Percentiles rank a stretch among this genome's conserved stretches.
phyloP scores from a whole-genome alignment of 2,329 filamentous ascomycete genomes.

The Rachicladosporium sp. region DNA sequence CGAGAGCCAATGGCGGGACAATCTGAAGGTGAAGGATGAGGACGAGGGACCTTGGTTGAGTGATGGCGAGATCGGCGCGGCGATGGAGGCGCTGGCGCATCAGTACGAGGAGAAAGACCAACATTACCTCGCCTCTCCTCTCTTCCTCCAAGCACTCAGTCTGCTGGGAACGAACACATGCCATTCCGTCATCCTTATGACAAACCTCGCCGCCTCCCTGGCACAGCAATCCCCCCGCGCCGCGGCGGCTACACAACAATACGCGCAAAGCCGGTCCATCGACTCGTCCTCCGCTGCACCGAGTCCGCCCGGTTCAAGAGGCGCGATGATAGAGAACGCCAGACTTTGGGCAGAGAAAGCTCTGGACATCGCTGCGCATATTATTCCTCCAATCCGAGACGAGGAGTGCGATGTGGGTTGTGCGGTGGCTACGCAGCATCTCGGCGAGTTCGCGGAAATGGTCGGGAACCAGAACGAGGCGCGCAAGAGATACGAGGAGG shows the following conservation, averaged over 20 bases:
- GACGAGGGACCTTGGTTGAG: constrained; percentile 61
- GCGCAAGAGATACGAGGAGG: constrained; percentile 55
- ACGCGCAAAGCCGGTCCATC: constrained; percentile 23
- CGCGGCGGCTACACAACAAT: constrained; percentile 17
- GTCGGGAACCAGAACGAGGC: constrained; percentile 54
- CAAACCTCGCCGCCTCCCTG: constrained; percentile 64
- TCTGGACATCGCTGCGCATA: constrained; percentile 51
- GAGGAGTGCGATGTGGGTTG: constrained; percentile 77
- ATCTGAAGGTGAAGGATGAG: constrained; percentile 46
- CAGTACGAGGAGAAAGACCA: constrained; percentile 63
- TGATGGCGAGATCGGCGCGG: constrained; percentile 58
- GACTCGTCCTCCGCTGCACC: constrained; percentile 21
- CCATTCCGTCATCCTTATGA: constrained; percentile 76
- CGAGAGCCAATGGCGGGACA: constrained; percentile 57
- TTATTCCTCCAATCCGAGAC: constrained; percentile 54
- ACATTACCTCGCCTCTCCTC: constrained; percentile 69
- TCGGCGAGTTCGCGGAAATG: constrained; percentile 74
- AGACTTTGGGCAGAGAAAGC: constrained; percentile 71
- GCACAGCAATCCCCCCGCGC: constrained; percentile 47
- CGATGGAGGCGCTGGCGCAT: constrained; percentile 65
- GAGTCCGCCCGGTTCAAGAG: constrained; percentile 37
- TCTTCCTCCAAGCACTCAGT: constrained; percentile 74
- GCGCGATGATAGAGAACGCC: constrained; percentile 56
- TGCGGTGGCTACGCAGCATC: constrained; percentile 71
- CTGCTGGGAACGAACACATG: constrained; percentile 54